These are phyloP conservation scores for Wickerhamomyces chambardii DNA, from an alignment of 805 yeast genomes.

Conservation along the genomic window DNA sequence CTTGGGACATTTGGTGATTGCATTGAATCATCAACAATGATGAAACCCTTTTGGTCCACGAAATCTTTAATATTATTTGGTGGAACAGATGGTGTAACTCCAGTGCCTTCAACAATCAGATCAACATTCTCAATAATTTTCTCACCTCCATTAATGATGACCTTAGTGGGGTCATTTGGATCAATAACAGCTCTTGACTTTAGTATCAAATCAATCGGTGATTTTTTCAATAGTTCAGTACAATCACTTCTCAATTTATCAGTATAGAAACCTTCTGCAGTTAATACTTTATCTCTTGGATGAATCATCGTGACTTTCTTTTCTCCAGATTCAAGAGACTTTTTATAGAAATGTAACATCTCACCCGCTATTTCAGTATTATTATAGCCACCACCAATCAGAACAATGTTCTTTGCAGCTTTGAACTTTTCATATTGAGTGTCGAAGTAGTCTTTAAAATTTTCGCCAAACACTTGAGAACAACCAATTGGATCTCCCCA, in stretches of 20 bases:
- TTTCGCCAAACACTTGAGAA: slow-evolving; percentile 7
- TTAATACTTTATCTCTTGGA: slow-evolving; percentile 7
- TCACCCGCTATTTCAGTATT: slow-evolving; percentile 22
- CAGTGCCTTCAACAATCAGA: slow-evolving; percentile 8
- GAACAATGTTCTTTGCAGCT: slow-evolving; percentile 15
- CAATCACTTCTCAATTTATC: slow-evolving; percentile 3
- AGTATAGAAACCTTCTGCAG: slow-evolving; percentile 5
- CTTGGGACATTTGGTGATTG: slow-evolving; percentile 8
- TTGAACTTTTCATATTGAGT: slow-evolving; percentile 7
- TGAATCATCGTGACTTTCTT: slow-evolving; percentile 18
- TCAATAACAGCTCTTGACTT: slow-evolving; percentile 6
- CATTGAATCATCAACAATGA: slow-evolving; percentile 14
- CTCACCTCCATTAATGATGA: slow-evolving; percentile 2
- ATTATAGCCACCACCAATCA: slow-evolving; percentile 22
- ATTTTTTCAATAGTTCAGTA: slow-evolving; percentile 3
- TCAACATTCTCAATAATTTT: slow-evolving; percentile 9
- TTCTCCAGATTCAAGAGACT: slow-evolving; percentile 6
- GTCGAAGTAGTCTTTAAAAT: slow-evolving; percentile 7
- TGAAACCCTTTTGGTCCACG: slow-evolving; percentile 8
- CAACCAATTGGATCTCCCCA: slow-evolving; percentile 19
- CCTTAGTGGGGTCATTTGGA: slow-evolving; percentile 1
- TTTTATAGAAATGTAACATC: slow-evolving; percentile 8
- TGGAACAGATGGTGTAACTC: slow-evolving; percentile 16
- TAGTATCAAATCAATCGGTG: slow-evolving; percentile 6
- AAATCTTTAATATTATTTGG: slow-evolving; percentile 5